Base-by-base conservation (phyloP, 2,329 filamentous ascomycete genomes). In the Laburnicola sp. region DNA sequence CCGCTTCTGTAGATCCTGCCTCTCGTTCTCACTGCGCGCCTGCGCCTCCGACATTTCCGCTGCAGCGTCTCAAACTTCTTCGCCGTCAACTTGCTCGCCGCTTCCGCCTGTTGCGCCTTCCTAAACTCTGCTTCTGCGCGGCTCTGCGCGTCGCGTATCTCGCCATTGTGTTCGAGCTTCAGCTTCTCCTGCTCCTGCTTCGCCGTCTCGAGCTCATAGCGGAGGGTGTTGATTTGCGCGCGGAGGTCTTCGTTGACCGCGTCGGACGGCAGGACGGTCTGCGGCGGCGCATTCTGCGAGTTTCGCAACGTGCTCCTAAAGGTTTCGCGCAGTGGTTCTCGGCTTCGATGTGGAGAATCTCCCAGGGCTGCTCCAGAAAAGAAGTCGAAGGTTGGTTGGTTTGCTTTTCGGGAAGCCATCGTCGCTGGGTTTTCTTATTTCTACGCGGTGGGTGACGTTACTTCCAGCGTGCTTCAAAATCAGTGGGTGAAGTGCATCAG, bases 101-200 rank as follows among this genome's bases (percentile, higher is more conserved):
- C 75, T 65, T 86, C 83, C 10, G 82, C 80, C 44, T 81, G 80
- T 71, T 84, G 80, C 28, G 82, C 80, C 57, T 82, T 82, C 64
- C 89, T 87, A 65, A 89, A 91, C 66, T 96, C 92, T 6, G 89
- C 86, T 64, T 97, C 91, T n/a, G 89, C 88, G 56, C 87, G 88
- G 41, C 86, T 81, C 59, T 89, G 86, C 1, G 87, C 81, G 49
- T 96, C 91, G 55, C 93, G 85, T 22, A 96, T 73, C 64, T 96
- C 93, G 63, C 89, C 88, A 58, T 91, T 87, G 62, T 94, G 88
- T 55, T 90, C 86, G 11, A 96, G 79, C 7, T 85, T 81, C 41
- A 86, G 79, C 63, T 97, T 82, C 51, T 96, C 91, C 62, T 89
- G 87, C 66, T 97, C 93, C 62, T 96, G 90, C 64, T 93, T 92